Evolutionary conservation across 768 basidiomycete species (phyloP), one percentile per base, ranked within the genome.

Genomic region (Phaffia tasmanica): DNA sequence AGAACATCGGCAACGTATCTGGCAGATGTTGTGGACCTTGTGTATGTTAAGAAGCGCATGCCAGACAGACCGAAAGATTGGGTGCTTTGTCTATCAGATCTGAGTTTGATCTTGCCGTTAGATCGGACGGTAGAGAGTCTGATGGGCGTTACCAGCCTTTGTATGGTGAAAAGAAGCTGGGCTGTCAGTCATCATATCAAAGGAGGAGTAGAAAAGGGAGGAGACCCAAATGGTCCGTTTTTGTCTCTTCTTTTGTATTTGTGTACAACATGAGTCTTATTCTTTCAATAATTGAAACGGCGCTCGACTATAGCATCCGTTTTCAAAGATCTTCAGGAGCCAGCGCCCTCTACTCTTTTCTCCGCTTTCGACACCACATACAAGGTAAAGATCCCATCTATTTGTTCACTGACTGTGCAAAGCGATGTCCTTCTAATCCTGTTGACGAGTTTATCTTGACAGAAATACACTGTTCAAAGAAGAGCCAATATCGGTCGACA

Each of bases 111-210:
- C 1, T 81, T 98, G 25, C 93, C 93, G 30, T 81, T 97, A 32
- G 95, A 98, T 75, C 82, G 93, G 23, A 98, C 95, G 0, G 94
- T 98, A n/a, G 90, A 89, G 47, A 91, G 89, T 77, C 78, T 98
- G 72, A 87, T 89, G 74, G 92, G 90, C 6, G 88, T 87, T 72
- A 81, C 84, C 16, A 88, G 93, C 71, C 80, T 98, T 21, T 81
- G 86, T 15, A 80, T 98, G 16, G 85, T 92, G 64, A 87, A 86
- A 76, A 80, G 84, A 72, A 85, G 82, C 65, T 86, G 85, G 82
- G 79, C 94, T 1, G 83, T 83, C 15, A 81, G 83, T 57, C 81
- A 89, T 73, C 86, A 85, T 23, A 62, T 62, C n/a, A 63, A 67
- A 58, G 69, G 49, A 83, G 86, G 65, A 11, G 82, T 85, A 30